A percentile compares a stretch with the other conserved stretches of the same genome.
These are phyloP conservation scores for Tolypocladium nubicola DNA, from an alignment of 2,329 filamentous ascomycete species.

Conservation along the genomic window DNA sequence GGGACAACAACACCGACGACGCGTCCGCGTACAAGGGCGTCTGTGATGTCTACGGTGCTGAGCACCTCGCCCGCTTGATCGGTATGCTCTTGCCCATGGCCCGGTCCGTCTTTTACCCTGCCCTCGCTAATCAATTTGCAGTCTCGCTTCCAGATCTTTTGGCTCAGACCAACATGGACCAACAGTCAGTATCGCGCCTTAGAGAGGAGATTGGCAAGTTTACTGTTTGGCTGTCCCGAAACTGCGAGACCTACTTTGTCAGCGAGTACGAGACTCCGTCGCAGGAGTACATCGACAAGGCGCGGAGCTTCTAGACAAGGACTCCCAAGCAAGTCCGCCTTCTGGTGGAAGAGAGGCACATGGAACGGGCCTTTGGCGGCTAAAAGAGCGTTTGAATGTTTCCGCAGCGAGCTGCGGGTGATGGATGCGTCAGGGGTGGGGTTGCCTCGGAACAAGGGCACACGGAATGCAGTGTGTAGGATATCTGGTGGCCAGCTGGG, in stretches of 20 bases:
- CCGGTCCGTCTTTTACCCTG: background rate
- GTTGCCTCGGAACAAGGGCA: background rate
- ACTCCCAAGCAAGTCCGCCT: background rate
- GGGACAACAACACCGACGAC: conserved; percentile 46
- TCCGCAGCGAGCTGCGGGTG: background rate
- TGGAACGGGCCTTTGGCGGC: no score
- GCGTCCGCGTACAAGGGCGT: conserved; percentile 60
- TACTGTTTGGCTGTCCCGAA: conserved; percentile 71
- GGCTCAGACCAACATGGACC: conserved; percentile 96
- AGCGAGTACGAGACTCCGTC: conserved; percentile 64
- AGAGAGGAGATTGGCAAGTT: conserved; percentile 84
- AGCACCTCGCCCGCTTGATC: conserved; percentile 81
- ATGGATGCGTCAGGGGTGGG: background rate
- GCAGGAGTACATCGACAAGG: conserved; percentile 62
- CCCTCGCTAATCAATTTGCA: conserved; percentile 22
- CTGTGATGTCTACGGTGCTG: conserved; percentile 80
- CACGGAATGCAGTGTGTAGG: background rate
- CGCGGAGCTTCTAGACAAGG: conserved; percentile 30
- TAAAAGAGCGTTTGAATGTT: no score
- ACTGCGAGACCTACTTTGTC: conserved; percentile 68
- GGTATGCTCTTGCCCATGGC: conserved; percentile 43
- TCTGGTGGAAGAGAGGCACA: no score
- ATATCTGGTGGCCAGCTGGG: background rate
- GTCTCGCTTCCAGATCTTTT: conserved; percentile 87
- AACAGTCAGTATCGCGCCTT: conserved; percentile 77